Evolutionary conservation across 768 basidiomycete genomes (phyloP).

Genomic region (Sarcodon sp.): DNA sequence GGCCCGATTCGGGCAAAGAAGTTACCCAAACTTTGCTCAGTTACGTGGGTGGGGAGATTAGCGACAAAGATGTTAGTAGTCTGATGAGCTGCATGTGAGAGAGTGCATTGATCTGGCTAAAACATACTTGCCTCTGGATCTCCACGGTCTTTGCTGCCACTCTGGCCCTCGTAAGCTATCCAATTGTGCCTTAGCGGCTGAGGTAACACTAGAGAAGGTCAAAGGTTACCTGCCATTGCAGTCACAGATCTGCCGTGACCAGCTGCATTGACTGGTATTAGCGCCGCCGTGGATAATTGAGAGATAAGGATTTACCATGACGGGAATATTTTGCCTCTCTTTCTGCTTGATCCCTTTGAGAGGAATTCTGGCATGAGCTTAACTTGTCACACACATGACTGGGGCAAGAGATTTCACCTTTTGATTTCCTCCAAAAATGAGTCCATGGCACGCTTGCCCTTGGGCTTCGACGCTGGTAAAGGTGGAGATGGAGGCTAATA

Average conservation of each 20-base stretch:
- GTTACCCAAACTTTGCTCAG: conserved; percentile 72
- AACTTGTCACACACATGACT: neutral
- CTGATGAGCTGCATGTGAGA: conserved; percentile 22
- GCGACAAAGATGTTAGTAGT: conserved; percentile 96
- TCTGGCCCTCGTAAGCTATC: conserved; percentile 79
- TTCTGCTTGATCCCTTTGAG: conserved; percentile 75
- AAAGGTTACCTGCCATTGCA: conserved; percentile 67
- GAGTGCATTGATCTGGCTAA: neutral
- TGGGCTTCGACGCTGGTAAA: conserved; percentile 48
- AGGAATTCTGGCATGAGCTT: conserved; percentile 1
- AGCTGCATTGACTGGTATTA: conserved; percentile 9
- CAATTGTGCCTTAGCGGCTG: conserved; percentile 1
- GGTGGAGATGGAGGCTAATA: conserved; percentile 49
- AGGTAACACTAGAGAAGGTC: neutral
- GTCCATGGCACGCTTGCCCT: conserved; percentile 95
- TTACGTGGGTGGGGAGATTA: conserved; percentile 80
- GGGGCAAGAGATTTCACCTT: conserved; percentile 30
- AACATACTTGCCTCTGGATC: conserved; percentile 59
- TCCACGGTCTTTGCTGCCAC: conserved; percentile 80
- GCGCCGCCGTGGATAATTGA: neutral
- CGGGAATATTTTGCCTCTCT: conserved; percentile 77
- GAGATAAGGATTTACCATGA: conserved; percentile 30
- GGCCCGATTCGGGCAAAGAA: conserved; percentile 90
- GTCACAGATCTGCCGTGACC: conserved; percentile 71
- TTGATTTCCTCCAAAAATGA: conserved; percentile 95